phyloP scores from a whole-genome alignment of 2,329 filamentous ascomycete genomes.

The Diaporthe sp. region DNA sequence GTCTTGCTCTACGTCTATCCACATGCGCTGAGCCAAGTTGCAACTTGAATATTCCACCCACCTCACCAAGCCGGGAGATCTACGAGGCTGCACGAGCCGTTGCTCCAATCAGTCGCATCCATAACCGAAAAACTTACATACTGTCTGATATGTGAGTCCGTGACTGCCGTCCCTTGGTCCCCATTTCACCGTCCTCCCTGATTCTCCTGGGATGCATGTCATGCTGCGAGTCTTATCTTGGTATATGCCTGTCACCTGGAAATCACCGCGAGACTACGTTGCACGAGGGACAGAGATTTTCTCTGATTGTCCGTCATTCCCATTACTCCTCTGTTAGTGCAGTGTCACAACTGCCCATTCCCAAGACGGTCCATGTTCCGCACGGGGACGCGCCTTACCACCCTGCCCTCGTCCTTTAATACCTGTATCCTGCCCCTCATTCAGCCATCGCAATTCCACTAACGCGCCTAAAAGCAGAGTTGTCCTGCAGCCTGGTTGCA shows the following conservation, averaged over 20 bases:
- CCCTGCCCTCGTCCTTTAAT: constrained; percentile 14
- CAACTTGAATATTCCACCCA: constrained; percentile 24
- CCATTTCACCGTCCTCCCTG: constrained; percentile 17
- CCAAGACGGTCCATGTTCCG: constrained; percentile 29
- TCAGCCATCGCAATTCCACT: constrained; percentile 29
- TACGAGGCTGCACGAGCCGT: constrained; percentile 32
- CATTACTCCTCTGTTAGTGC: constrained; percentile 14
- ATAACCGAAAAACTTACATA: constrained; percentile 6
- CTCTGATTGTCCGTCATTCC: constrained; percentile 13
- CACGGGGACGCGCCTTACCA: constrained; percentile 6
- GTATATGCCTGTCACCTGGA: constrained; percentile 32
- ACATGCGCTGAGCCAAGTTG: constrained; percentile 2
- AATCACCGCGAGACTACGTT: constrained; percentile 31
- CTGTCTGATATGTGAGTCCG: constrained; percentile 38
- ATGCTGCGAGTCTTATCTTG: constrained; percentile 41
- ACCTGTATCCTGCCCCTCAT: constrained; percentile 12
- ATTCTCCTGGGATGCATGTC: constrained; percentile 17
- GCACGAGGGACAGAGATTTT: constrained; percentile 36
- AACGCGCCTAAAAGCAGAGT: constrained; percentile 37
- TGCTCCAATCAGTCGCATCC: constrained; percentile 20
- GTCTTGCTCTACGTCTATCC: not conserved
- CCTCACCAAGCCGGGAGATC: not conserved
- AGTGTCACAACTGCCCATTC: constrained; percentile 11
- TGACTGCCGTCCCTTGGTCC: constrained; percentile 20
- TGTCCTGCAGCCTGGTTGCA: constrained; percentile 7